Base-by-base conservation (phyloP, 2,329 filamentous ascomycete genomes). In the Penicillium sp. region DNA sequence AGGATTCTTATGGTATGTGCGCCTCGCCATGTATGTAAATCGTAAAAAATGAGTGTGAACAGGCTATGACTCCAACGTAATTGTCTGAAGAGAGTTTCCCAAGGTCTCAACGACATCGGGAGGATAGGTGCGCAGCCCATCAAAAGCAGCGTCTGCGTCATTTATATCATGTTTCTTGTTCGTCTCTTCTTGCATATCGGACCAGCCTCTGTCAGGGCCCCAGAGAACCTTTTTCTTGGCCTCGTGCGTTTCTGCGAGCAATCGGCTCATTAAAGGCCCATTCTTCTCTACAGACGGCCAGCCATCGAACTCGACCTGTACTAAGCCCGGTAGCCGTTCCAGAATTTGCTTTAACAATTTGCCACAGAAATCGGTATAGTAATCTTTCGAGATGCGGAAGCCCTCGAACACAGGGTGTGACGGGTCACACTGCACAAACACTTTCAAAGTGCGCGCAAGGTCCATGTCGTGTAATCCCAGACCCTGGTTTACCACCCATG, bases 391-490 rank as follows among this genome's bases (percentile, higher is more conserved):
- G 14, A 80, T 73, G n/a, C 82, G 72, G 61, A 83, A 85, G 1
- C 81, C 82, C 42, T 79, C 75, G 60, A 85, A 85, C 4, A 80
- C 70, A 19, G 77, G 76, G 55, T 79, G 73, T 7, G 77, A 76
- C 4, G 76, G 83, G 64, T 86, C 83, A 49, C 77, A 75, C 61
- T 84, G 79, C 8, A 85, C 75, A 57, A 85, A 84, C 7, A 86
- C 72, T 57, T 79, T 81, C 43, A 86, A 64, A 4, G 71, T 74
- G 41, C 77, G 73, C 7, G 82, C 67, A 38, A 74, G 74, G 13
- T 60, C 70, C 70, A 78, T 77, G 38, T 81, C 77, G 3, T 69
- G 65, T 34, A 85, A 64, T 0, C 82, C 81, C 7, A 85, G 71
- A 1, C 72, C 62, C 13, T 73, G 68, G 44, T 78, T 76, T 14